Evolutionary conservation across 2,329 filamentous ascomycete species (phyloP), one percentile per base, ranked within the genome.

Genomic region (Aspergillus ustus): DNA sequence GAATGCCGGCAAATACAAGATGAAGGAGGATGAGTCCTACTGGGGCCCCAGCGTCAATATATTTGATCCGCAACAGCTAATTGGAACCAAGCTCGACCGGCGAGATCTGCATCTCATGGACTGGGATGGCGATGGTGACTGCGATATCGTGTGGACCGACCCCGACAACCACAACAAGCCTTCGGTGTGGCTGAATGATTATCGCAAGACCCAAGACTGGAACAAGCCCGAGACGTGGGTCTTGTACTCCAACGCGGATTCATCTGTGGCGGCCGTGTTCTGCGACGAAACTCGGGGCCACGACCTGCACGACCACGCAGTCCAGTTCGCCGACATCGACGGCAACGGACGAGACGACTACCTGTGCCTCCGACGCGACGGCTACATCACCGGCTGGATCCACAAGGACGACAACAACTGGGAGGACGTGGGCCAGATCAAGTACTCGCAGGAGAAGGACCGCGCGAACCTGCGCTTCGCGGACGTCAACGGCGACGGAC

Each of bases 401-500:
- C 66, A 77, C 20, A 15, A 25, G 20, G n/a, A 53, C 25, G 34
- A 50, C 63, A 68, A 25, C 56, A 56, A 1, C 43, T 62, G 43
- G 62, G 60, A 9, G 19, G 20, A 65, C 58, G 65, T 69, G 13
- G 67, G 58, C n/a, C 73, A 75, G 66, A 64, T 76, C 59, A 77
- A 75, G 63, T 64, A 64, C 51, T 54, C 65, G 13, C 67, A 71
- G 44, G 66, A 55, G 28, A 67, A 66, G 13, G 77, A 79, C 52
- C 73, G 77, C 1, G 75, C 77, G 13, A 76, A 79, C 17, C 25
- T 77, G 11, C 70, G 72, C 8, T 81, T 67, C 43, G 74, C 72
- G 4, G 79, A 81, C 63, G 72, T 80, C 22, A 75, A 80, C 55
- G 75, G 77, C 13, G 75, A 78, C 25, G 50, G 52, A 46, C 63